Evolutionary conservation across 2,329 filamentous ascomycete species (phyloP), one percentile per base, ranked within the genome.

Genomic region (Alternaria solani): DNA sequence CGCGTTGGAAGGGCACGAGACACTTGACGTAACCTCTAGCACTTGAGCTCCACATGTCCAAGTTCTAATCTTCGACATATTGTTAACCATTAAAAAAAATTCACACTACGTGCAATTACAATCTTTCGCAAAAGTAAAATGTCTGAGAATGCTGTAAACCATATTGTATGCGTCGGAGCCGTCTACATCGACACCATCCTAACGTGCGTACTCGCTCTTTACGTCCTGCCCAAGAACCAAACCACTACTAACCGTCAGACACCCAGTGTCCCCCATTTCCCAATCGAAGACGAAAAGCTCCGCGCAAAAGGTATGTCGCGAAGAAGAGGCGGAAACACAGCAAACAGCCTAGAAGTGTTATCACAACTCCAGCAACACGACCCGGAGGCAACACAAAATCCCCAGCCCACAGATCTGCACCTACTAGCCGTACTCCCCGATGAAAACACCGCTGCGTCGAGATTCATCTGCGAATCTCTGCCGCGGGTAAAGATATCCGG

Each of bases 251-350:
- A 44, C 0, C 20, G 1, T 18, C 26, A 5, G 28, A 9, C 16
- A 34, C 8, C 20, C 73, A 91, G 88, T 63, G 85, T 91, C 34
- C 86, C 89, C 3, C 80, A 87, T 70, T 92, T 87, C 72, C 90
- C 90, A 1, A 77, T 78, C 7, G 90, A 93, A 79, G 91, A 94
- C 80, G 84, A 87, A 48, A 93, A 93, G 77, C 81, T 91, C 41
- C 88, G 90, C 32, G 90, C 91, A 18, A 85, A 85, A 2, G 81
- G 73, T 25, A 74, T 90, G 55, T 78, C 81, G 36, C 83, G 84
- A 43, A 86, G 90, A 30, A 85, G 90, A 26, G 91, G 91, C 53
- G 91, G 91, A 32, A 94, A 93, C 75, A 88, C 88, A 63, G 85
- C 88, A 25, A 93, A 93, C 74, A 86, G 87, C 4, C 84, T 92